These are phyloP conservation scores for Podaxis carcinomalis DNA, from an alignment of 768 basidiomycete species.

Conservation along the genomic window DNA sequence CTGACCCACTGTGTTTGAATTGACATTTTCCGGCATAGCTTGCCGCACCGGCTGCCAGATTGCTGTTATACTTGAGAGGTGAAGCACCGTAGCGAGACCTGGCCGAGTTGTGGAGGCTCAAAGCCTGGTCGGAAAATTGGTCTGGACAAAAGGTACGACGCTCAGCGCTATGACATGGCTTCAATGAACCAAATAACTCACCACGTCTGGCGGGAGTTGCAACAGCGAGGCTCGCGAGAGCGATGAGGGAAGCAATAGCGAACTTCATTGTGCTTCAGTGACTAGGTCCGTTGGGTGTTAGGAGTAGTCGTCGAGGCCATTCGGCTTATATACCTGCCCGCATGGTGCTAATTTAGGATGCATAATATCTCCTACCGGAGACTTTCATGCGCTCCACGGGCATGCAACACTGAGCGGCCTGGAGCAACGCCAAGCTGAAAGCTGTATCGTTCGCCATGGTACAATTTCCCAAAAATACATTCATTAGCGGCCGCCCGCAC, in stretches of 20 bases:
- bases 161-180: not conserved
- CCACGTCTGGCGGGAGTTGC: not conserved
- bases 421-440: not conserved
- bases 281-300: not conserved
- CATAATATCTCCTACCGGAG: not conserved
- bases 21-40: not conserved
- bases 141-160: not conserved
- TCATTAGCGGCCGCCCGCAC: not conserved
- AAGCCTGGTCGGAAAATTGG: conserved; percentile 2
- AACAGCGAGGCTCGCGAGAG: not conserved
- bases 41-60: conserved; percentile 6
- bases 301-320: not conserved
- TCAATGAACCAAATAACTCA: not conserved
- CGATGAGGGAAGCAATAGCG: not conserved
- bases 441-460: not conserved
- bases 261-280: not conserved
- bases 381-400: not conserved
- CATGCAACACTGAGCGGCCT: not conserved
- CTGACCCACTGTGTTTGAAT: conserved; percentile 5
- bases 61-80: conserved; percentile 2
- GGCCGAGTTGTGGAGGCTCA: conserved; percentile 3
- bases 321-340: not conserved
- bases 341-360: not conserved
- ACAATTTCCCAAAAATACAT: not conserved
- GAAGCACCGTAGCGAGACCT: not conserved